These are phyloP conservation scores for Penicillium sp. DNA, from an alignment of 2,329 filamentous ascomycete species.

Conservation along the genomic window DNA sequence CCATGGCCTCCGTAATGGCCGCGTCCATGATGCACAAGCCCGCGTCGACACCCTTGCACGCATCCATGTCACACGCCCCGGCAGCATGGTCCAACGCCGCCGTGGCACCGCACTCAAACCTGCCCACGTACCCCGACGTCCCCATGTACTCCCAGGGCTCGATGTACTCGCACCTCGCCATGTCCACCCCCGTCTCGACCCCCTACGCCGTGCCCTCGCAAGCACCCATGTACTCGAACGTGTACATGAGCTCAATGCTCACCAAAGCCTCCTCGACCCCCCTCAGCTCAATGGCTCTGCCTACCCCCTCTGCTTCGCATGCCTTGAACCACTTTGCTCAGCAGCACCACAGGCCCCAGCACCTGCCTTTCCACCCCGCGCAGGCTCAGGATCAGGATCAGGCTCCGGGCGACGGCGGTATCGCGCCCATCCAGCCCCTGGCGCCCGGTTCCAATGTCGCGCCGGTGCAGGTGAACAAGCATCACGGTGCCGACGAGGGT, in stretches of 20 bases:
- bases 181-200: neutral
- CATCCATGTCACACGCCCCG: neutral
- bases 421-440: constrained; percentile 12
- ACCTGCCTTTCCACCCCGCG: neutral
- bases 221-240: neutral
- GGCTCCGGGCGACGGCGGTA: neutral
- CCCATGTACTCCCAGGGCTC: neutral
- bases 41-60: neutral
- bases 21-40: neutral
- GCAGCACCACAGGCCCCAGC: neutral
- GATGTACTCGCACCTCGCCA: neutral
- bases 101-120: neutral
- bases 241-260: neutral
- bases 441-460: constrained; percentile 11
- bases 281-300: neutral
- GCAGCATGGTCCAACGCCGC: neutral
- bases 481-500: constrained; percentile 12
- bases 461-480: constrained; percentile 3
- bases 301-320: neutral
- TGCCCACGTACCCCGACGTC: neutral
- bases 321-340: neutral
- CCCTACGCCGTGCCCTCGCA: neutral
- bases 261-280: neutral
- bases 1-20: neutral
- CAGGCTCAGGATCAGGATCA: neutral